Percentiles rank a stretch among this genome's conserved stretches.
Conservation (phyloP, 2,329 filamentous ascomycete genomes). For the Pseudophaeomoniella oleicola region DNA sequence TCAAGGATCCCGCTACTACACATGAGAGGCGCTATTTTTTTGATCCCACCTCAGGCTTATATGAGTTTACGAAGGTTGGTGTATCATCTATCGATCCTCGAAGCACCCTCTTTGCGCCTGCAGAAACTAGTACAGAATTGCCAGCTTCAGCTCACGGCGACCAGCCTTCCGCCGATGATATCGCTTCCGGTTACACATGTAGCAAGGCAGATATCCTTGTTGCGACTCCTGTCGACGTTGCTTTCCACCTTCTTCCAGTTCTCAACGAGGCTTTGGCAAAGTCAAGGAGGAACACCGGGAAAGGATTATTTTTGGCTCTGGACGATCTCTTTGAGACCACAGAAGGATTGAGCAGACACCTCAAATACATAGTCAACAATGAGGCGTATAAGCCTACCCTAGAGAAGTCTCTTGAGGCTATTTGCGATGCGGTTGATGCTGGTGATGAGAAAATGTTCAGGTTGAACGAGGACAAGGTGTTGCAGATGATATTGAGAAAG, state of each 20-base stretch:
- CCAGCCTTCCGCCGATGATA: conserved; percentile 2
- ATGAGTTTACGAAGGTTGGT: conserved; percentile 45
- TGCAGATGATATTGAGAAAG: conserved; percentile 52
- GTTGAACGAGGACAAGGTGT: conserved; percentile 57
- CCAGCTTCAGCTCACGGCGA: conserved; percentile 8
- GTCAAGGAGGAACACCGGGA: conserved; percentile 23
- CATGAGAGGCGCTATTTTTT: conserved; percentile 39
- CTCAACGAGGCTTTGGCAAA: conserved; percentile 37
- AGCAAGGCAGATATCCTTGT: conserved; percentile 63
- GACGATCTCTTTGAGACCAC: conserved; percentile 34
- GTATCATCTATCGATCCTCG: conserved; percentile 33
- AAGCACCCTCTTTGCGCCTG: conserved; percentile 39
- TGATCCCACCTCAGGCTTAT: conserved; percentile 42
- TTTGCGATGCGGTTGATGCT: conserved; percentile 73
- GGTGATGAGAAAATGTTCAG: conserved; percentile 78
- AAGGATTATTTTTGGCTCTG: conserved; percentile 28
- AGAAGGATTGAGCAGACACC: conserved; percentile 24
- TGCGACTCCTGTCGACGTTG: conserved; percentile 67
- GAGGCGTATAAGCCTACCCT: conserved; percentile 31
- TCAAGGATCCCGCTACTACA: conserved; percentile 38
- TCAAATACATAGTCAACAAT: conserved; percentile 25
- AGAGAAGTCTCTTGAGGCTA: conserved; percentile 49
- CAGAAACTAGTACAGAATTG: conserved; percentile 1
- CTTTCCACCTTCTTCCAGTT: conserved; percentile 70
- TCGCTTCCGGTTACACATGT: conserved; percentile 37